These are phyloP conservation scores for Mycena epipterygia DNA, from an alignment of 768 basidiomycete genomes.

Conservation along the genomic window DNA sequence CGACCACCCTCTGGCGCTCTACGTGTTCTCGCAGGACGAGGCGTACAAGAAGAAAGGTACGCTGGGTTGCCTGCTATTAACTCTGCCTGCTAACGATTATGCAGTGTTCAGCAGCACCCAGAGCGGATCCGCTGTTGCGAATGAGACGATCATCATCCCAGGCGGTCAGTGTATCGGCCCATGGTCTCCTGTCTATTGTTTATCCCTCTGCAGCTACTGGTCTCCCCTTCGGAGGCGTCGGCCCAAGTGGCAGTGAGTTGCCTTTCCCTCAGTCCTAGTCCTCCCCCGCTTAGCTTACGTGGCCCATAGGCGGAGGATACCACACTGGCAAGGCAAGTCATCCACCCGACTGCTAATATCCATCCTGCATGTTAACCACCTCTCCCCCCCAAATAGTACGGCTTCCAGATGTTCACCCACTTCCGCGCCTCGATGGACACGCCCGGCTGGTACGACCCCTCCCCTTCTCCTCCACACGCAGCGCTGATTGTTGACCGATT, in stretches of 20 bases:
- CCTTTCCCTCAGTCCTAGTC: background rate
- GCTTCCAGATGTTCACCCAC: constrained; percentile 87
- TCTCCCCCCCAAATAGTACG: constrained; percentile 45
- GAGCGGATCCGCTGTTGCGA: constrained; percentile 78
- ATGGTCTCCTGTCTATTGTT: background rate
- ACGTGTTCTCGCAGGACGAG: constrained; percentile 78
- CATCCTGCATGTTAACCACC: background rate
- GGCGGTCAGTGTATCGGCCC: constrained; percentile 56
- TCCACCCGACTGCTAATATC: background rate
- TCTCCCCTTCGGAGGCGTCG: constrained; percentile 82
- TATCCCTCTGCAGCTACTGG: constrained; percentile 58
- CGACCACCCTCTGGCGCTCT: constrained; percentile 81
- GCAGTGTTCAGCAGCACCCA: constrained; percentile 78
- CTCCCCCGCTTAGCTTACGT: background rate
- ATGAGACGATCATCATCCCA: constrained; percentile 76
- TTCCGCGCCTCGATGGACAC: constrained; percentile 71
- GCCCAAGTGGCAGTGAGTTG: constrained; percentile 77
- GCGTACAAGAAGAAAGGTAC: constrained; percentile 73
- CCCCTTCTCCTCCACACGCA: constrained; percentile 35
- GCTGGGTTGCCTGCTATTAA: constrained; percentile 1
- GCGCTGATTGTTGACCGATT: constrained; percentile 43
- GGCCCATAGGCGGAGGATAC: constrained; percentile 70
- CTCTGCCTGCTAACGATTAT: background rate
- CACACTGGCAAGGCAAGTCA: constrained; percentile 71
- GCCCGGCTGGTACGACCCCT: constrained; percentile 63